Base-by-base conservation (phyloP, 1,284 basidiomycete genomes). In the Tetrapyrgos nigripes region DNA sequence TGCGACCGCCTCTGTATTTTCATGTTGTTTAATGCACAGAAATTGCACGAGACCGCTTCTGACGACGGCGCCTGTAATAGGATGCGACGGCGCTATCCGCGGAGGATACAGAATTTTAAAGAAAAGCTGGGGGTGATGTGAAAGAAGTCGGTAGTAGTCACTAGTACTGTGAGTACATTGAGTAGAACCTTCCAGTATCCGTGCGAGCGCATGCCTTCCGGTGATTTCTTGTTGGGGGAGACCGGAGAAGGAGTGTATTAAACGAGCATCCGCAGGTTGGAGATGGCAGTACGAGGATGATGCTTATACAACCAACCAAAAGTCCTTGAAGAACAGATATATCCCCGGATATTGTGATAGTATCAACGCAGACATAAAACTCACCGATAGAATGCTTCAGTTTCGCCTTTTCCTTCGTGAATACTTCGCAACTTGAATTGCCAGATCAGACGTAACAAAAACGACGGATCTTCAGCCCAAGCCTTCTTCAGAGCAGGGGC, bases 121-220 rank as follows among this genome's bases (percentile, higher is more conserved):
- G 71, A 66, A 82, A 68, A 29, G 58, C 64, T 5, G 64, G 53
- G 8, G 27, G 2, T 5, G 24, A 47, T 26, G 59, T 57, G 33
- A 89, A 77, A n/a, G n/a, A n/a, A n/a, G n/a, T n/a, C n/a, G 59
- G 87, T 73, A 58, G 79, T 79, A 10, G 77, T 66, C 0, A 80
- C 76, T 3, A 83, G 84, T 37, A 89, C 75, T 4, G 80, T 77
- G 11, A 89, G 72, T 53, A 89, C 83, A 55, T 88, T 87, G 48
- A 88, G 78, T 21, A 89, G 74, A 61, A 89, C 87, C 68, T 89
- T 89, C 84, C 85, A 89, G 64, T 85, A 89, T 0, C 87, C 88
- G 57, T 89, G 86, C 2, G 83, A 62, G 6, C 69, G 65, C 9
- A 58, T 57, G 11, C 69, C 61, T 26, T 75, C 68, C 35, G 67